Percentiles rank a stretch among this genome's conserved stretches.
Conservation (phyloP, 1,284 basidiomycete species). For the Takashimella tepidaria region DNA sequence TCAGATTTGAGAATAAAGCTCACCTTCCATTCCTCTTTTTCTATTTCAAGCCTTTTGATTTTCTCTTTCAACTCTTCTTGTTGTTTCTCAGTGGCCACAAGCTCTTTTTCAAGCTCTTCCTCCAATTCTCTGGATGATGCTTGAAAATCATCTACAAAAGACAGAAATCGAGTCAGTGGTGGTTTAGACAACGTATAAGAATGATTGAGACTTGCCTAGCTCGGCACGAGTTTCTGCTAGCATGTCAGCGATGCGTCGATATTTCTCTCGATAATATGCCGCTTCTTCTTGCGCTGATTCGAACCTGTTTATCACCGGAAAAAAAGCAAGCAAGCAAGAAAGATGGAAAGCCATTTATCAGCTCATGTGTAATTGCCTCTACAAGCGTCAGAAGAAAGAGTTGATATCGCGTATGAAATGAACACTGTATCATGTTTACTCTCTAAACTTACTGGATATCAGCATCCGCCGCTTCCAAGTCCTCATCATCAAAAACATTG, state of each 20-base stretch:
- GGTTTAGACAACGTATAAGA: not conserved
- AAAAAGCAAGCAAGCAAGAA: no score
- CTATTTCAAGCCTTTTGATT: slow-evolving; percentile 65
- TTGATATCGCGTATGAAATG: no score
- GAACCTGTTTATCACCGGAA: slow-evolving; percentile 27
- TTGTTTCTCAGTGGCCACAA: slow-evolving; percentile 77
- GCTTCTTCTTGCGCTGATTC: slow-evolving; percentile 44
- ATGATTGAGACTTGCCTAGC: slow-evolving; percentile 49
- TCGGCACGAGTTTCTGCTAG: slow-evolving; percentile 77
- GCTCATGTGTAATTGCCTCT: no score
- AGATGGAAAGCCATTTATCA: no score
- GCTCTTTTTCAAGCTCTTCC: slow-evolving; percentile 82
- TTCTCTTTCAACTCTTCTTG: slow-evolving; percentile 75
- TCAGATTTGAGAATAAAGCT: slow-evolving; percentile 13
- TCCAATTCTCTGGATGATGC: slow-evolving; percentile 86
- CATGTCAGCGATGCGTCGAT: slow-evolving; percentile 77
- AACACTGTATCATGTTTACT: no score
- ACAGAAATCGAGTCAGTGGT: slow-evolving; percentile 4
- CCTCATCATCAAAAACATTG: slow-evolving; percentile 14
- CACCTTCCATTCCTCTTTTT: slow-evolving; percentile 92
- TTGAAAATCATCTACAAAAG: slow-evolving; percentile 69
- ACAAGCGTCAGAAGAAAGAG: no score
- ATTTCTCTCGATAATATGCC: slow-evolving; percentile 73
- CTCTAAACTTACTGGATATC: not conserved
- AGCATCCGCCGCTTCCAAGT: not conserved